Base-by-base conservation (phyloP, 163 green algal genomes). In the Coccomyxa subellipsoidea region DNA sequence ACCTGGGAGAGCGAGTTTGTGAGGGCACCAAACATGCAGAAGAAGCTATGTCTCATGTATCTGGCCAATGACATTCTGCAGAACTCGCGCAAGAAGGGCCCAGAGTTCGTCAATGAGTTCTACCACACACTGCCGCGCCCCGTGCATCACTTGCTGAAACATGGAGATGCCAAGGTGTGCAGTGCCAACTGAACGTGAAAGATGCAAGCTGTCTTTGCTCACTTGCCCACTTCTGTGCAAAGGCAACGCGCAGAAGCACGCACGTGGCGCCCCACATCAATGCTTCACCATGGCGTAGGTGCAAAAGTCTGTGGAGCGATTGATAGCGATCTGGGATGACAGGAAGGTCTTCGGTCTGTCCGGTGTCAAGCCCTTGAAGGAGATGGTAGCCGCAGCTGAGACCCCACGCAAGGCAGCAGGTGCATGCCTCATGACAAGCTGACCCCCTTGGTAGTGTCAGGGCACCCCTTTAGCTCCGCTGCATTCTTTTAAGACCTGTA, bases 31-130 rank as follows among this genome's bases (percentile, higher is more conserved):
- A 12, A 84, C 29, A 85, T 93, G 39, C 69, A 83, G 35, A 93
- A 92, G 78, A 79, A 87, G 54, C 80, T 97, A 32, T 85, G 92
- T 0, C 85, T 98, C 83, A 77, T 97, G 69, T 98, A 98, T 80
- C 86, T 98, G 4, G 94, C 95, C 36, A 98, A 98, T 72, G 92
- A 98, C 84, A 90, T 97, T 29, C 72, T 98, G 29, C 95, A 98
- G 54, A 94, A 94, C 79, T 87, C 82, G 54, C 88, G 94, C 69
- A 95, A 94, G 79, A 96, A 96, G 85, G 93, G 93, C 21, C 90
- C 88, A 7, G 92, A 95, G 79, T 98, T 95, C 69, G 84, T 93
- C 3, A 81, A 89, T 0, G 92, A 95, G 83, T 98, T 96, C 81
- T 94, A 91, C 82, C 85, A 82, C 2, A 87, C 93, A 15, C 77